Conservation (phyloP, 176 grass and related monocot species). For the Oryza meyeriana region DNA sequence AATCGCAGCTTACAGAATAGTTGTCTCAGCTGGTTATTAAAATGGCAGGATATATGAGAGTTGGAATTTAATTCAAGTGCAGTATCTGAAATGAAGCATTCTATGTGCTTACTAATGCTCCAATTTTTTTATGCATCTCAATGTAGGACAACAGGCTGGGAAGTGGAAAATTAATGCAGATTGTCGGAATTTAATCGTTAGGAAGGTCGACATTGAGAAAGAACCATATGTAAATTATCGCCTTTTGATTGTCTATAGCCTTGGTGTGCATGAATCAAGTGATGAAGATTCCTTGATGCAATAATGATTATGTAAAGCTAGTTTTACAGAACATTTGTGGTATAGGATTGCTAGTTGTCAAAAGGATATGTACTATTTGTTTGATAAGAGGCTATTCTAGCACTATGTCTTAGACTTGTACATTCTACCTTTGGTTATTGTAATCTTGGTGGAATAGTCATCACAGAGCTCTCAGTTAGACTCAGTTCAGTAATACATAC, state of each 20-base stretch:
- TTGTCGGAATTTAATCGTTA: slow-evolving; percentile 46
- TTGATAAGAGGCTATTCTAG: slow-evolving; percentile 34
- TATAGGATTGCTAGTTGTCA: slow-evolving; percentile 56
- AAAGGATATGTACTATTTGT: slow-evolving; percentile 48
- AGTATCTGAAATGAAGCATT: slow-evolving; percentile 10
- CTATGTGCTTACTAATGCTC: slow-evolving; percentile 23
- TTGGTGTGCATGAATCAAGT: slow-evolving; percentile 34
- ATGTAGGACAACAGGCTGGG: slow-evolving; percentile 71
- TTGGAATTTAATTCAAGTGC: background rate
- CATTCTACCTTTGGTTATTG: slow-evolving; percentile 25
- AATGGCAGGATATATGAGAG: background rate
- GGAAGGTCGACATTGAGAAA: slow-evolving; percentile 24
- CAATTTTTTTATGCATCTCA: slow-evolving; percentile 8
- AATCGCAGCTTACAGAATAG: background rate
- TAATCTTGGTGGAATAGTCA: slow-evolving; percentile 21
- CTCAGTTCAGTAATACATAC: slow-evolving; percentile 14
- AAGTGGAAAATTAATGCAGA: slow-evolving; percentile 45
- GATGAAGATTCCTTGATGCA: slow-evolving; percentile 35
- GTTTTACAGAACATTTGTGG: slow-evolving; percentile 52
- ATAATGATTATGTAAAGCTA: slow-evolving; percentile 55
- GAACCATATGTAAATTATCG: slow-evolving; percentile 56
- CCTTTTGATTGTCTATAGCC: slow-evolving; percentile 43
- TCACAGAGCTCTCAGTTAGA: background rate
- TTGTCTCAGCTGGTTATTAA: background rate
- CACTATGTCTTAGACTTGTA: slow-evolving; percentile 21